Base-by-base conservation (phyloP, 352 stramenopile genomes). In the Pythium folliculosum region DNA sequence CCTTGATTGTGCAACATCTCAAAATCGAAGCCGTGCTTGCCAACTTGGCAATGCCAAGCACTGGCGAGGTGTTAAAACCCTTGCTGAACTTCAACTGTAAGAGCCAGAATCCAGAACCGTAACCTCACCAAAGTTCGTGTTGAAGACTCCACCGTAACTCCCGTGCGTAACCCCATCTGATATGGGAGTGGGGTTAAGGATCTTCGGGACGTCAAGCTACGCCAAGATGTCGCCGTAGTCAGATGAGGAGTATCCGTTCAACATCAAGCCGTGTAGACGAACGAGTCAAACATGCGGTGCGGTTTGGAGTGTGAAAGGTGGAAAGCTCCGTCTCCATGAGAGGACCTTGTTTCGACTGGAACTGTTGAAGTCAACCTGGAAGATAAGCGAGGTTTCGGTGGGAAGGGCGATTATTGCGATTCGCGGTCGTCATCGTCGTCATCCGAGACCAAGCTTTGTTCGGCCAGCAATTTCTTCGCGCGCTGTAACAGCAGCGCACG, bases 391-490 rank as follows among this genome's bases (percentile, higher is more conserved):
- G 19, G 21, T 67, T 56, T 66, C 35, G 48, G 48, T 54, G 59
- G 27, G 12, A 17, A 37, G 16, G 14, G 22, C 5, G 47, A 49
- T 51, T 44, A 58, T 22, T 58, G 50, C 23, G n/a, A 49, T 25
- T 17, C 37, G 6, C 44, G 17, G 21, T 53, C 27, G 49, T 47
- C 60, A 52, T 63, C 47, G 0, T 78, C 72, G 25, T 81, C 78
- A 35, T 71, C 69, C 19, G 60, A 64, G 21, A 66, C 35, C 25
- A 73, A 30, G 43, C 48, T 73, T 49, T 70, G 63, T 63, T 79
- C 48, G 1, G 60, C 61, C 0, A 73, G 55, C 2, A 73, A 49
- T 10, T 69, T 66, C 61, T 70, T 73, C 9, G 70, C 70, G 8
- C 70, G 65, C 17, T 55, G 53, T 1, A 77, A 49, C 14, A 77